Base-by-base conservation (phyloP, 176 grass and related monocot genomes). In the Elymus sibiricus region DNA sequence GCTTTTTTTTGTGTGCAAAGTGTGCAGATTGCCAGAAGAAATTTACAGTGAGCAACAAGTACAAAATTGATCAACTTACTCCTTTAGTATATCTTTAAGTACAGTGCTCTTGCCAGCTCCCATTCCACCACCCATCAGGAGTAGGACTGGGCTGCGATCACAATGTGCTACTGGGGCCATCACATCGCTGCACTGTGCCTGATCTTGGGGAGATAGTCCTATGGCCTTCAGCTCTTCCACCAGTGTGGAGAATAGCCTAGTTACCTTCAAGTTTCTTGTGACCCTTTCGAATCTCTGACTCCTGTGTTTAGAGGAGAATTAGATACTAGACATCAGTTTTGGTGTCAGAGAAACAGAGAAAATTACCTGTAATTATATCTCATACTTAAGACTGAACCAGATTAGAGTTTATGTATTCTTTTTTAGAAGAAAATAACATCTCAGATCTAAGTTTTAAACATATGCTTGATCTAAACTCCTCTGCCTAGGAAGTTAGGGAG, bases 21-120 rank as follows among this genome's bases (percentile, higher is more conserved):
- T 13, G 2, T 29, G 43, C 25, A 77, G 6, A 32, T 79, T 56
- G 2, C 12, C 70, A 79, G 14, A 79, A 7, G 3, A 79, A 19
- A 83, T 58, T n/a, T 35, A 65, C 26, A 21, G 5, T 53, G 46
- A 32, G 27, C 15, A 76, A 55, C 28, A 76, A 85, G n/a, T 38
- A 53, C 0, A 11, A 12, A 79, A 58, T 46, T 59, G 58, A 79
- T 58, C 7, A 74, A 91, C 90, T 86, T 90, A 98, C 96, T 95
- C 96, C 37, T 91, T 91, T 28, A 94, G 85, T 86, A 98, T 92
- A 64, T 95, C 91, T 82, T 95, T 94, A 27, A 98, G 93, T 22
- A 98, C 90, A 34, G 93, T 98, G 88, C 96, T 98, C 90, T 98
- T 98, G 82, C 96, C 96, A 28, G 96, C 96, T 78, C 96, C 96